Evolutionary conservation across 208 protist genomes (phyloP).

Genomic region (Leishmania aethiopica): DNA sequence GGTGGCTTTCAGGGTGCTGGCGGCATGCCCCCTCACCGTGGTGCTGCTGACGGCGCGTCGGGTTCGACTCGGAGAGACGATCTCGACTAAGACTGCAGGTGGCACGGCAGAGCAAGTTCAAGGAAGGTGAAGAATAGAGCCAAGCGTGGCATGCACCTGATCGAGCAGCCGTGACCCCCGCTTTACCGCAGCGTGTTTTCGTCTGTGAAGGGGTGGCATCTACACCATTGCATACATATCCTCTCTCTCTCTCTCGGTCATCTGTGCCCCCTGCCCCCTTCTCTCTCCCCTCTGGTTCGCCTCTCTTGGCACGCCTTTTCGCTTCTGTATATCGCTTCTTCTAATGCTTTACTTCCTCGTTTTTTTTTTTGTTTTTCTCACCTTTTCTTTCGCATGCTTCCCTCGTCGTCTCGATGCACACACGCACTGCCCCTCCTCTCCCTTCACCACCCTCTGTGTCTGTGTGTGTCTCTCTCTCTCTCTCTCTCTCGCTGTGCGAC

Average conservation of each 20-base stretch:
- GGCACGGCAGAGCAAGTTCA: not conserved
- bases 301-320: not conserved
- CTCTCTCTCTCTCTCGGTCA: not conserved
- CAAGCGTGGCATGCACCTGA: not conserved
- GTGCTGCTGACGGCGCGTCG: constrained; percentile 15
- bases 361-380: not conserved
- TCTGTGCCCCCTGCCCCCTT: not conserved
- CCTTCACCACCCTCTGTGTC: not conserved
- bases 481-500: not conserved
- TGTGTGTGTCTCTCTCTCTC: not conserved
- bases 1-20: constrained; percentile 21
- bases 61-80: constrained; percentile 13
- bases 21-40: constrained; percentile 16
- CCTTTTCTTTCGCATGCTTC: not conserved
- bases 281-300: not conserved
- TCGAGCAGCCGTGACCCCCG: not conserved
- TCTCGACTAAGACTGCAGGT: constrained; percentile 17
- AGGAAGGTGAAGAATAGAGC: not conserved
- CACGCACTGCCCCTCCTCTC: not conserved
- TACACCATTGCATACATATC: not conserved
- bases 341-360: not conserved
- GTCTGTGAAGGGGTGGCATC: not conserved
- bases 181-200: not conserved
- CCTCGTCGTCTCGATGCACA: not conserved
- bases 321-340: not conserved